Evolutionary conservation across 1,284 basidiomycete species (phyloP).

Genomic region (Ceratobasidium sp.): DNA sequence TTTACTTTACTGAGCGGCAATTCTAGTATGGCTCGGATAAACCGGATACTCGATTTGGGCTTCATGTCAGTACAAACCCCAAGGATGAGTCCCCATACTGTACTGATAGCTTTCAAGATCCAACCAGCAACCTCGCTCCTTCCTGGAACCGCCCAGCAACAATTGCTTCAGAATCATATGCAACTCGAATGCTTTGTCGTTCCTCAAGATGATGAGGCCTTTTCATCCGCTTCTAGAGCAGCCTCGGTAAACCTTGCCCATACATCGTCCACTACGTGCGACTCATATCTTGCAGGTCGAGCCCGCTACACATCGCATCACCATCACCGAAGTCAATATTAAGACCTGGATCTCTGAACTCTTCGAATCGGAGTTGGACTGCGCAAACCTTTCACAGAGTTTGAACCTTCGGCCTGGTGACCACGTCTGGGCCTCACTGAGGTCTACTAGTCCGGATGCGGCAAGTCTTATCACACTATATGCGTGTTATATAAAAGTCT

Average conservation of each 20-base stretch:
- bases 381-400: not conserved
- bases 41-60: slow-evolving; percentile 86
- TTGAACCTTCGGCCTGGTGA: slow-evolving; percentile 8
- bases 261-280: not conserved
- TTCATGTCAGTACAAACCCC: slow-evolving; percentile 65
- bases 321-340: slow-evolving; percentile 54
- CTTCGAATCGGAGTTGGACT: slow-evolving; percentile 31
- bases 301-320: slow-evolving; percentile 48
- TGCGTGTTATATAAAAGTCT: not conserved
- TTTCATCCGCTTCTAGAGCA: slow-evolving; percentile 3
- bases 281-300: not conserved
- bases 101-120: slow-evolving; percentile 52
- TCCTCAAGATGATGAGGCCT: slow-evolving; percentile 11
- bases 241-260: not conserved
- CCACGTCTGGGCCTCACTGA: slow-evolving; percentile 52
- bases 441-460: slow-evolving; percentile 1
- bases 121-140: slow-evolving; percentile 59
- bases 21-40: slow-evolving; percentile 91
- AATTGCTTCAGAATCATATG: not conserved
- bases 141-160: slow-evolving; percentile 45
- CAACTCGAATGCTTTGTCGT: slow-evolving; percentile 36
- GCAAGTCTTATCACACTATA: not conserved
- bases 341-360: slow-evolving; percentile 57
- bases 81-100: not conserved
- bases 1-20: slow-evolving; percentile 32